Percentiles rank a stretch among this genome's conserved stretches.
phyloP scores from a whole-genome alignment of 768 basidiomycete species.

The Tremella yokohamensis region DNA sequence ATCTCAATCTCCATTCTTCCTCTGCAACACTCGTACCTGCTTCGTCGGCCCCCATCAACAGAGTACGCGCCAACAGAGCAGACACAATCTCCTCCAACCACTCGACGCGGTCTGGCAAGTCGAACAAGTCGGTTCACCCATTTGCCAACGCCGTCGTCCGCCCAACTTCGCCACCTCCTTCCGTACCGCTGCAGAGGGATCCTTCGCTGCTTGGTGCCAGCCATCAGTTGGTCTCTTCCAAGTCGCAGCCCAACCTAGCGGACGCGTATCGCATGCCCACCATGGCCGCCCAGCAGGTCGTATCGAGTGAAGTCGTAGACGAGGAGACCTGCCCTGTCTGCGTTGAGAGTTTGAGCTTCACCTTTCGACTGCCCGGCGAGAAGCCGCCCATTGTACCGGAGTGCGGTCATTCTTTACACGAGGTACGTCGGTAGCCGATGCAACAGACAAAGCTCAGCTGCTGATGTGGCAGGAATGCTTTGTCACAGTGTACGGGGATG shows the following conservation, averaged over 20 bases:
- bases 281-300: constrained; percentile 31
- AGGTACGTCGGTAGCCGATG: too few relatives aligned
- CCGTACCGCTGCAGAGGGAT: constrained; percentile 8
- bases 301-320: constrained; percentile 53
- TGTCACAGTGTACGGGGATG: constrained; percentile 90
- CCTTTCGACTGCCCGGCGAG: constrained; percentile 88
- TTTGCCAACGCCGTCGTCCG: constrained; percentile 36
- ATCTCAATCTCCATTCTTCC: constrained; percentile 5
- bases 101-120: constrained; percentile 18
- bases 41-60: too few relatives aligned
- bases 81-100: constrained; percentile 24
- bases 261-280: constrained; percentile 21
- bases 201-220: constrained; percentile 13
- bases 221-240: constrained; percentile 15
- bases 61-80: constrained; percentile 14
- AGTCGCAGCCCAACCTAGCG: constrained; percentile 30
- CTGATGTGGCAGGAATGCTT: constrained; percentile 73
- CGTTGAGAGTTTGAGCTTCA: constrained; percentile 87
- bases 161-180: constrained; percentile 29
- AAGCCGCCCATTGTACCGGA: constrained; percentile 96
- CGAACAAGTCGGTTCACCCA: constrained; percentile 29
- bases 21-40: neutral
- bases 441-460: too few relatives aligned
- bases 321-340: constrained; percentile 95
- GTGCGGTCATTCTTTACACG: constrained; percentile 96